A percentile compares a stretch with the other conserved stretches of the same genome.
Conservation (phyloP, 1,284 basidiomycete genomes). For the Hemileccinum hortonii region DNA sequence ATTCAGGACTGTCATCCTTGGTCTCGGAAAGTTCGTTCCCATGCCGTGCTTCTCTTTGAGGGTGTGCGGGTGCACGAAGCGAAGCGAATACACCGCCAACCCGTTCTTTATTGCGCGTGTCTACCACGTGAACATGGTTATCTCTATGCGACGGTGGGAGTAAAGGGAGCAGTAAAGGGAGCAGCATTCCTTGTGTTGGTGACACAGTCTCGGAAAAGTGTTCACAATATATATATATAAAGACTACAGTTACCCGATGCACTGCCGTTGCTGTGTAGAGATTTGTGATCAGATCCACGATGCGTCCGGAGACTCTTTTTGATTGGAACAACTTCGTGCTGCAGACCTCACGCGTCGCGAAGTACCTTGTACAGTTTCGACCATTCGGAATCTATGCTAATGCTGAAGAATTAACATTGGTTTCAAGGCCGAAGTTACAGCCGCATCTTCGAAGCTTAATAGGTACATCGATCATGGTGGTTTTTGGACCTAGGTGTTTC, state of each 20-base stretch:
- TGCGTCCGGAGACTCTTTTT: too few relatives aligned
- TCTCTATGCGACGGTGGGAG: constrained; percentile 1
- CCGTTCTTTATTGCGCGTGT: not conserved
- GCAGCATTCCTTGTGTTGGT: not conserved
- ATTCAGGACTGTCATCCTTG: not conserved
- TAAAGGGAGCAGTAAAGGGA: not conserved
- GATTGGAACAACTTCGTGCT: too few relatives aligned
- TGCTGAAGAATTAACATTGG: too few relatives aligned
- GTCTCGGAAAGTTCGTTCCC: not conserved
- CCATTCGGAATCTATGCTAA: too few relatives aligned
- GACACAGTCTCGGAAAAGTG: not conserved
- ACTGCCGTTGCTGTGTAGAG: not conserved
- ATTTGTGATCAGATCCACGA: too few relatives aligned
- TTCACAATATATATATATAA: not conserved
- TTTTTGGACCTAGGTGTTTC: too few relatives aligned
- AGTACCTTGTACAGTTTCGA: not conserved
- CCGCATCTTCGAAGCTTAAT: too few relatives aligned
- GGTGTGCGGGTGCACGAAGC: not conserved
- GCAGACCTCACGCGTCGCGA: too few relatives aligned
- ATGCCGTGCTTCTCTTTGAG: not conserved
- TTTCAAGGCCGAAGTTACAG: too few relatives aligned
- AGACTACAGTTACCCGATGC: not conserved
- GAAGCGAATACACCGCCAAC: not conserved
- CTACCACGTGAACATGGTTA: not conserved
- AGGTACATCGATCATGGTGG: too few relatives aligned